Percentiles rank a stretch among this genome's conserved stretches.
These are phyloP conservation scores for Canavalia gladiata DNA, from an alignment of 306 rosid genomes.

Conservation along the genomic window DNA sequence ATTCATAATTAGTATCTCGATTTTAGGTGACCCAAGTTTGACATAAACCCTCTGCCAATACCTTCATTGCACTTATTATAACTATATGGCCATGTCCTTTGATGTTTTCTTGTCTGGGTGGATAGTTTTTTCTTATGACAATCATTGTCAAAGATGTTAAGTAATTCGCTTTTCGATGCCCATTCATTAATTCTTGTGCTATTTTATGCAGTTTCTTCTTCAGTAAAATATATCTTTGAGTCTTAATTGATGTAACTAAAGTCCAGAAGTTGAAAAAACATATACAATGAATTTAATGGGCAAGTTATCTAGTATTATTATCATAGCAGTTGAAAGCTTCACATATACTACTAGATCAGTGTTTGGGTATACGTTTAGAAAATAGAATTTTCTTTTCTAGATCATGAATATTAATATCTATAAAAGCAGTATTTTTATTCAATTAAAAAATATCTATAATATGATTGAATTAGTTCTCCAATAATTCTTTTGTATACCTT, in stretches of 20 bases:
- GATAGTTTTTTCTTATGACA: constrained; percentile 43
- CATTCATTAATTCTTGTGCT: constrained; percentile 14
- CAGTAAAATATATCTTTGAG: constrained; percentile 41
- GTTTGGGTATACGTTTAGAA: constrained; percentile 6
- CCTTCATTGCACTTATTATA: constrained; percentile 27
- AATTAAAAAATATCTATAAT: too few species aligned
- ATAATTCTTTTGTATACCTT: background rate
- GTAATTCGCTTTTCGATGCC: constrained; percentile 41
- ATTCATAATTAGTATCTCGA: constrained; percentile 14
- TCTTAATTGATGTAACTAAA: constrained; percentile 40
- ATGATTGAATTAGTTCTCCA: too few species aligned
- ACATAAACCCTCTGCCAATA: constrained; percentile 28
- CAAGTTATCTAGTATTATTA: constrained; percentile 46
- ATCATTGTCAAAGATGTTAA: constrained; percentile 50
- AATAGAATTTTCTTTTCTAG: background rate
- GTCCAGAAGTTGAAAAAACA: constrained; percentile 41
- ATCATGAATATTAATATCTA: too few species aligned
- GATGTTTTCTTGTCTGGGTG: constrained; percentile 55
- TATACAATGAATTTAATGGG: constrained; percentile 6
- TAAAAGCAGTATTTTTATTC: too few species aligned
- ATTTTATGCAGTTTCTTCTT: constrained; percentile 42
- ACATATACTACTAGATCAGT: constrained; percentile 35
- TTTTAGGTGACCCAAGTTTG: constrained; percentile 48
- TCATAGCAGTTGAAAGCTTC: constrained; percentile 56
- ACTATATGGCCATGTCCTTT: background rate